Evolutionary conservation across 208 protist genomes (phyloP), one percentile per base, ranked within the genome.

Genomic region (Trypanosoma cruzi): DNA sequence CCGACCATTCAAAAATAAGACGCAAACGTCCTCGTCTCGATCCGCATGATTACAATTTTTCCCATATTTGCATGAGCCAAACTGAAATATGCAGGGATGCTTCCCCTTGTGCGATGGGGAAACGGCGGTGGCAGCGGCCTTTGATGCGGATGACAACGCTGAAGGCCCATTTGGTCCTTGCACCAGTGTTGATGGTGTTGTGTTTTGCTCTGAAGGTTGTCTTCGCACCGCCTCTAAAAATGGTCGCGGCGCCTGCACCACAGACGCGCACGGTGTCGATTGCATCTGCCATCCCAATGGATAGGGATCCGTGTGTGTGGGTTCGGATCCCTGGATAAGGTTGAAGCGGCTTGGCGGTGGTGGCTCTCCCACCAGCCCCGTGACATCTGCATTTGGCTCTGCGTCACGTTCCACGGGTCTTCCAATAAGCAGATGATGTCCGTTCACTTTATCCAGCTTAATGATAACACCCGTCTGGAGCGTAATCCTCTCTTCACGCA

Each of bases 21-120:
- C 77, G 59, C 89, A 95, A 8, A 93, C 86, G 50, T 93, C 85
- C 0, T 80, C 84, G 52, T 86, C 82, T 46, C 80, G 77, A 58
- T 90, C 77, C 16, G 71, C 66, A 72, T 92, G 74, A 14, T 71
- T 46, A 72, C 89, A 95, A 22, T 68, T 34, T 24, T 80, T 74
- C 22, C 86, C 89, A 68, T 71, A 95, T 71, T 80, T 87, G 68
- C 89, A 95, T 50, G 53, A 76, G 63, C 89, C 89, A 64, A 75
- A 86, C 75, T 95, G 89, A 14, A 66, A 71, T 2, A 95, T 34
- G 59, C 89, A 95, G 14, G 89, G 89, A 64, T 95, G 89, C 28
- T 78, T 75, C 22, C 46, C 22, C 31, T 29, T 64, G 29, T 2
- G 37, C 4, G 37, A 1, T 4, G 36, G 20, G 8, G 24, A 3